A percentile compares a stretch with the other conserved stretches of the same genome.
Conservation (phyloP, 2,329 filamentous ascomycete genomes). For the Alternaria triticimaculans region DNA sequence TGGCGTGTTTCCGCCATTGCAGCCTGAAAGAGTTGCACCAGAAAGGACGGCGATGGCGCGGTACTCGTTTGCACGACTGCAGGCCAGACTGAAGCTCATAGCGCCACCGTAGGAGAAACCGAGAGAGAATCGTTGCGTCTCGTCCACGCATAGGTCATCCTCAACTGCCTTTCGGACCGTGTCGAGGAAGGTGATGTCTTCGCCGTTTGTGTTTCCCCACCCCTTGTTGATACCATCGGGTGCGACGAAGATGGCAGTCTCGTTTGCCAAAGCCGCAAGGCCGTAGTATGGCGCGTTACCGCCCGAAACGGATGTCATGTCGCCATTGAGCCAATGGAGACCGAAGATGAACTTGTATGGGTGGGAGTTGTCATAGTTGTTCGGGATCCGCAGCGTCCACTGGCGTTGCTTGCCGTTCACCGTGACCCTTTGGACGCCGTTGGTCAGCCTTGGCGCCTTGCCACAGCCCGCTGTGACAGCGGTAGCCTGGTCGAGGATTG, state of each 20-base stretch:
- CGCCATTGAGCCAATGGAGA: conserved; percentile 52
- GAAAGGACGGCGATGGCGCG: conserved; percentile 48
- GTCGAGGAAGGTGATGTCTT: conserved; percentile 53
- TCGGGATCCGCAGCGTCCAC: conserved; percentile 38
- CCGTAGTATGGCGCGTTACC: conserved; percentile 50
- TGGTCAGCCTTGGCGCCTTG: conserved; percentile 18
- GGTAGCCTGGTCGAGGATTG: conserved; percentile 10
- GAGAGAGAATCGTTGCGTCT: conserved; percentile 52
- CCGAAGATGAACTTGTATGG: conserved; percentile 54
- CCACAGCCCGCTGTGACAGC: conserved; percentile 21
- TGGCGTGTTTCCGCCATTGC: conserved; percentile 47
- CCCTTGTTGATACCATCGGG: conserved; percentile 51
- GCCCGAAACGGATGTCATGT: conserved; percentile 46
- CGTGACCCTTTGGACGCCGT: conserved; percentile 26
- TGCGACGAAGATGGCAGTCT: conserved; percentile 54
- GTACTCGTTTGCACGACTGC: conserved; percentile 49
- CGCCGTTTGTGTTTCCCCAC: conserved; percentile 53
- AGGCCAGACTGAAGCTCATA: conserved; percentile 54
- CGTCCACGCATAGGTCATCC: conserved; percentile 53
- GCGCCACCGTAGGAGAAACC: conserved; percentile 57
- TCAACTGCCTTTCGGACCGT: conserved; percentile 49
- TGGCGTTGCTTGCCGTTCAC: conserved; percentile 23
- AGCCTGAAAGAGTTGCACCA: conserved; percentile 27
- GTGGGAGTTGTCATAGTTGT: conserved; percentile 50
- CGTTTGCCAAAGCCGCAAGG: conserved; percentile 44